These are phyloP conservation scores for Theobroma cacao DNA, from an alignment of 345 rosid species.

Conservation along the genomic window DNA sequence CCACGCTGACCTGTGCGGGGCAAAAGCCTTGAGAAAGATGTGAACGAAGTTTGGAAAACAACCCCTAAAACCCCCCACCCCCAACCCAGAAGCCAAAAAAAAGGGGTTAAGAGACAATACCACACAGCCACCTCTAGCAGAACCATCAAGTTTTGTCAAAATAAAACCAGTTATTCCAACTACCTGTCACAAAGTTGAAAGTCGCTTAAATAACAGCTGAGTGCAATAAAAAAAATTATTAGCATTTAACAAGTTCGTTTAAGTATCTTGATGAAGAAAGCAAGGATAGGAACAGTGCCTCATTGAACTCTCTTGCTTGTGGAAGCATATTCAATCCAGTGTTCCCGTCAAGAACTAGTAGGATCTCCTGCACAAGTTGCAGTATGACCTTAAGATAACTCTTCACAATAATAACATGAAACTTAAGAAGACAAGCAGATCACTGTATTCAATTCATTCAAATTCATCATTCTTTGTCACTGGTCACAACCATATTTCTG, in stretches of 20 bases:
- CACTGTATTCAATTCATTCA: not conserved
- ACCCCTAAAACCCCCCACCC: not conserved
- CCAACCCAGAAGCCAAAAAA: not conserved
- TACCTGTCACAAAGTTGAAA: conserved; percentile 39
- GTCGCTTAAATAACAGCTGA: not conserved
- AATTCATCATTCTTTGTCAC: not conserved
- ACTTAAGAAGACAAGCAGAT: not conserved
- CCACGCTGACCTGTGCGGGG: conserved; percentile 79
- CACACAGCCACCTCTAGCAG: conserved; percentile 99
- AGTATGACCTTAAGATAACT: not conserved
- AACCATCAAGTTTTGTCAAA: conserved; percentile 93
- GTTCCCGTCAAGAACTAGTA: conserved; percentile 93
- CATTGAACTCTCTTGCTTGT: conserved; percentile 98
- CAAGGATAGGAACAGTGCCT: conserved; percentile 42
- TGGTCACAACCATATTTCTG: not conserved
- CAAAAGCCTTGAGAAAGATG: conserved; percentile 2
- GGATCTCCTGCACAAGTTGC: conserved; percentile 63
- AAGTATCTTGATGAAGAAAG: not conserved
- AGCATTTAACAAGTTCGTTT: not conserved
- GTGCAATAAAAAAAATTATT: not conserved
- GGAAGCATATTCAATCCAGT: conserved; percentile 99
- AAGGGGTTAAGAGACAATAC: conserved; percentile 28
- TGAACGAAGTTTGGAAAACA: not conserved
- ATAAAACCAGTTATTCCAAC: conserved; percentile 89
- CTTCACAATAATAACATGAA: not conserved